phyloP scores from a whole-genome alignment of 306 rosid species.

The Malus domestica region DNA sequence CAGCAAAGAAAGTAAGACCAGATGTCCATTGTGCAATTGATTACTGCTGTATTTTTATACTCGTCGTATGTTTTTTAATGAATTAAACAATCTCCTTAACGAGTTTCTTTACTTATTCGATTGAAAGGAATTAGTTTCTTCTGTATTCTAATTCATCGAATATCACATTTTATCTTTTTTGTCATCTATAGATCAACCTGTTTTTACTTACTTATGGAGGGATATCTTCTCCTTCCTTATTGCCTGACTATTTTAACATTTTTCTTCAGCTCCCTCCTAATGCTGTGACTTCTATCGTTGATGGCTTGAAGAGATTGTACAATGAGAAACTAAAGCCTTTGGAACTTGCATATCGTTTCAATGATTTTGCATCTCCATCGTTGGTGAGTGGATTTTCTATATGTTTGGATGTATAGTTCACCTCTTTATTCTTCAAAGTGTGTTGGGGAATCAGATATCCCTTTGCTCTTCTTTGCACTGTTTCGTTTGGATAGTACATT shows the following conservation, averaged over 20 bases:
- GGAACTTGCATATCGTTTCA: constrained; percentile 66
- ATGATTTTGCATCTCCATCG: constrained; percentile 72
- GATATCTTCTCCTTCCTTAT: background rate
- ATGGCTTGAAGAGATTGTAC: constrained; percentile 81
- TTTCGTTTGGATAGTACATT: background rate
- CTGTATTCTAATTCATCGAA: background rate
- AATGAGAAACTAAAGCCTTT: constrained; percentile 73
- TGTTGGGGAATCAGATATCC: background rate
- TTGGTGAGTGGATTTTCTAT: constrained; percentile 48
- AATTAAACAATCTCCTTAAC: background rate
- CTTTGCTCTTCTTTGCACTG: background rate
- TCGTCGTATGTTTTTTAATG: background rate
- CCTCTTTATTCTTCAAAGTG: background rate
- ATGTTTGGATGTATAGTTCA: background rate
- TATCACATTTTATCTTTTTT: background rate
- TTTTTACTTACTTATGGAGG: background rate
- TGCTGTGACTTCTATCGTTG: constrained; percentile 77
- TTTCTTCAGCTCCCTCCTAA: constrained; percentile 45
- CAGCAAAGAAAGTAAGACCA: constrained; percentile 52
- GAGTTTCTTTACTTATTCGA: background rate
- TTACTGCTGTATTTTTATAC: background rate
- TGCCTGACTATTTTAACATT: background rate
- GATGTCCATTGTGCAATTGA: background rate
- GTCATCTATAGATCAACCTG: background rate
- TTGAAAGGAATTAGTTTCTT: background rate